phyloP scores from a whole-genome alignment of 2,329 filamentous ascomycete genomes.

The Blastomyces emzantsi region DNA sequence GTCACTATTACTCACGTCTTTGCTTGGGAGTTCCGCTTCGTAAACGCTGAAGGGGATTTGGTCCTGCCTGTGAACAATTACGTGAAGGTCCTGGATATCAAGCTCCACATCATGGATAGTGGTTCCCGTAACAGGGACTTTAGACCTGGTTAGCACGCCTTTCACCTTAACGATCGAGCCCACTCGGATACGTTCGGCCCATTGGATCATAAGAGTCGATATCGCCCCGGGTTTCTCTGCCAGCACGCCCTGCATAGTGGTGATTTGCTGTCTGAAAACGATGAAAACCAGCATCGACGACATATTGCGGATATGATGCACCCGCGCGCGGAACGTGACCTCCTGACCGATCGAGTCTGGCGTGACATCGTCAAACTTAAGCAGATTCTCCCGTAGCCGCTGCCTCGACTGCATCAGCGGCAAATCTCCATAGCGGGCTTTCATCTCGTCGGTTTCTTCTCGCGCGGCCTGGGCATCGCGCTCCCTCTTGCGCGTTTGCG shows the following conservation, averaged over 20 bases:
- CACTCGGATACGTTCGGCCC: constrained; percentile 71
- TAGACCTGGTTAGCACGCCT: constrained; percentile 63
- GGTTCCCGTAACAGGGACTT: constrained; percentile 65
- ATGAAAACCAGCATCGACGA: constrained; percentile 77
- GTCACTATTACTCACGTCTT: constrained; percentile 48
- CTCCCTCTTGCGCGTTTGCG: constrained; percentile 32
- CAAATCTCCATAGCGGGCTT: constrained; percentile 49
- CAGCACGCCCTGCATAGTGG: constrained; percentile 77
- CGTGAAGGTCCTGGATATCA: constrained; percentile 56
- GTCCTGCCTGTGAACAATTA: constrained; percentile 52
- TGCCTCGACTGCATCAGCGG: constrained; percentile 51
- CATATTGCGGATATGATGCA: constrained; percentile 72
- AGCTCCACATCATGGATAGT: constrained; percentile 70
- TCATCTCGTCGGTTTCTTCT: constrained; percentile 51
- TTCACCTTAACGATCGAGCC: constrained; percentile 71
- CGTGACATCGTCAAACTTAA: constrained; percentile 45
- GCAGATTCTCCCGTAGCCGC: constrained; percentile 40
- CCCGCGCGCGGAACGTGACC: constrained; percentile 59
- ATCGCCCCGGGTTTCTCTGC: constrained; percentile 51
- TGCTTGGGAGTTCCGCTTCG: constrained; percentile 55
- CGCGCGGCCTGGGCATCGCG: constrained; percentile 40
- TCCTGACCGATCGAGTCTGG: constrained; percentile 48
- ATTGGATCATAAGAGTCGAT: constrained; percentile 69
- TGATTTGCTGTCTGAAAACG: constrained; percentile 73
- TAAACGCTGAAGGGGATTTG: constrained; percentile 60